Evolutionary conservation across 2,329 filamentous ascomycete species (phyloP).

Genomic region (Periconia sp.): DNA sequence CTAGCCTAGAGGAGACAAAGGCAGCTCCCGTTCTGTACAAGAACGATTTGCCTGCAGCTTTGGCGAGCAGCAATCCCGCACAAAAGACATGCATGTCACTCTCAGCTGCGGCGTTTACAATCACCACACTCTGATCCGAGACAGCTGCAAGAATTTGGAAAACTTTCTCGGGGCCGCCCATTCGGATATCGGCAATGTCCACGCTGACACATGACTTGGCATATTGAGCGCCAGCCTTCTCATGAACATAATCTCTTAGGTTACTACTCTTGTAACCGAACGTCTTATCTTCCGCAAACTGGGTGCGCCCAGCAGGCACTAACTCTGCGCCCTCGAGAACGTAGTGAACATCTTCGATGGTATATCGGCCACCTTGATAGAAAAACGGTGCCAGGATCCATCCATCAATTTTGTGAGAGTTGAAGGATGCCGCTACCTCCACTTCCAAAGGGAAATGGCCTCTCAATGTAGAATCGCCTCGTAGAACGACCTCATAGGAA

Average conservation of each 20-base stretch:
- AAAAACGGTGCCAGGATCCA: slow-evolving; percentile 67
- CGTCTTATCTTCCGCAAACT: slow-evolving; percentile 63
- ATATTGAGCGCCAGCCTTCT: slow-evolving; percentile 61
- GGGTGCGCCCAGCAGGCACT: slow-evolving; percentile 60
- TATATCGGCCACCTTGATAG: slow-evolving; percentile 63
- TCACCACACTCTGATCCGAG: slow-evolving; percentile 50
- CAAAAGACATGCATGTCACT: slow-evolving; percentile 64
- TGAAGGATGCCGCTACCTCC: slow-evolving; percentile 58
- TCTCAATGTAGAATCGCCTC: slow-evolving; percentile 63
- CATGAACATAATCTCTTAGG: slow-evolving; percentile 59
- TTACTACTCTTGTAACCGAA: slow-evolving; percentile 65
- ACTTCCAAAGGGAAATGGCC: slow-evolving; percentile 64
- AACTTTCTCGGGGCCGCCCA: slow-evolving; percentile 53
- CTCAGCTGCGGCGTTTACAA: slow-evolving; percentile 61
- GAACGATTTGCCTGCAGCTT: slow-evolving; percentile 49
- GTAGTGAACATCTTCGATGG: slow-evolving; percentile 64
- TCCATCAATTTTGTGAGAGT: slow-evolving; percentile 58
- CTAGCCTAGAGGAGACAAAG: slow-evolving; percentile 58
- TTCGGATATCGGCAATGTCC: slow-evolving; percentile 56
- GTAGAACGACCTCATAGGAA: slow-evolving; percentile 61
- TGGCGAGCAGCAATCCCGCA: slow-evolving; percentile 53
- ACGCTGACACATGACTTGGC: slow-evolving; percentile 48
- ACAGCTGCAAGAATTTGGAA: slow-evolving; percentile 48
- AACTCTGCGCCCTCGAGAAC: slow-evolving; percentile 59
- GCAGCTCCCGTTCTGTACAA: slow-evolving; percentile 56